Percentiles rank a stretch among this genome's conserved stretches.
Conservation (phyloP, 192 early-diverging fungal genomes). For the Linnemannia hyalina region DNA sequence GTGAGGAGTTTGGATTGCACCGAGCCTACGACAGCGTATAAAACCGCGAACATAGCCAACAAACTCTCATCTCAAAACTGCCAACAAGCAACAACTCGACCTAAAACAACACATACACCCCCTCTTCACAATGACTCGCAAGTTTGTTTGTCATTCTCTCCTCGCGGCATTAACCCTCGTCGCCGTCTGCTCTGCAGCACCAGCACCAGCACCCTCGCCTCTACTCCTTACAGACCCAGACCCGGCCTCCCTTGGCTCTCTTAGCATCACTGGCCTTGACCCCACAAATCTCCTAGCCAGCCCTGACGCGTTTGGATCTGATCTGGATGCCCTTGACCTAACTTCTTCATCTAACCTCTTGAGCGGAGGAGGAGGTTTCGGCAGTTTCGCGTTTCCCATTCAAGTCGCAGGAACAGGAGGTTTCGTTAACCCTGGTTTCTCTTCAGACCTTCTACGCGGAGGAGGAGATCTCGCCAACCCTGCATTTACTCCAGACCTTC, state of each 20-base stretch:
- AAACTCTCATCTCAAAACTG: background rate
- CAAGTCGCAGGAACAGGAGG: background rate
- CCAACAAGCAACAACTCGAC: background rate
- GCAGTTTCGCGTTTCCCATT: background rate
- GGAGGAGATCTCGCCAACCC: background rate
- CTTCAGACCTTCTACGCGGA: background rate
- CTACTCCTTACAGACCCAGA: slow-evolving; percentile 2
- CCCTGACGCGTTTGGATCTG: background rate
- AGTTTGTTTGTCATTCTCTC: background rate
- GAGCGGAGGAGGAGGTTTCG: background rate
- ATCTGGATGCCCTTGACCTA: background rate
- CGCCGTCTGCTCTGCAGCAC: background rate
- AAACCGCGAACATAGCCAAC: background rate
- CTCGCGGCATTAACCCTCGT: background rate
- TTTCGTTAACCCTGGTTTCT: no score
- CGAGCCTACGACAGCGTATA: background rate
- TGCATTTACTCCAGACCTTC: background rate
- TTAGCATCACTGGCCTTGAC: background rate
- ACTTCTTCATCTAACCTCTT: background rate
- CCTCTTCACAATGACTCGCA: slow-evolving; percentile 11
- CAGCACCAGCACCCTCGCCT: background rate
- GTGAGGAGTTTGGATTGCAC: background rate
- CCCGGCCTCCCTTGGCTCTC: background rate
- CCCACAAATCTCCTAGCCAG: background rate
- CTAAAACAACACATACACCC: background rate